Base-by-base conservation (phyloP, 148 eudicot genomes). In the Fallopia convolvulus region DNA sequence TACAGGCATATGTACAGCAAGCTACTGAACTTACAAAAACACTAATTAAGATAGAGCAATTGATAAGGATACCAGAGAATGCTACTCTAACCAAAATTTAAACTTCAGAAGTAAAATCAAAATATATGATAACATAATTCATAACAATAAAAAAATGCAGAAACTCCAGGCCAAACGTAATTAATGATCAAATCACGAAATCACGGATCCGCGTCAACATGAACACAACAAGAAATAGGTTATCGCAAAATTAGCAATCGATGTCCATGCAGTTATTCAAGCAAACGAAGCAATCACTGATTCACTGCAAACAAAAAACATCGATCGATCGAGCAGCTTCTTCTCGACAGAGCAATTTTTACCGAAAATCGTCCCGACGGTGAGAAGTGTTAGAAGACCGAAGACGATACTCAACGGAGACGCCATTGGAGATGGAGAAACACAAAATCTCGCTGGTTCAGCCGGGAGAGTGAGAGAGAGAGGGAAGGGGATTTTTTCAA, bases 311-410 rank as follows among this genome's bases (percentile, higher is more conserved):
- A 36, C 72, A 36, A 1, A 68, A 36, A 33, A 68, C 14, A 44
- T 8, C 11, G 30, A 26, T 26, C 30, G 30, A 26, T 26, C 30
- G 47, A 44, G 9, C 39, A 65, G 40, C 42, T 13, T 32, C 72
- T 33, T 68, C 46, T 26, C 44, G 46, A 14, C 14, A 68, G 52
- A 56, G 36, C 46, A 49, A 26, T 10, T 23, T 50, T 85, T 44
- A 92, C 97, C 97, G 82, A 92, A 80, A 41, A 92, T 83, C 88
- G 90, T 88, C 75, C 92, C 92, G 6, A 88, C 36, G 0, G 94
- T 90, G 83, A 92, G 91, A 65, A 92, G 81, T 44, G 91, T 87
- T n/a, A 92, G 97, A 75, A 92, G 88, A 8, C 88, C 91, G 48
- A 88, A 84, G 30, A 89, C 82, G 30, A 92, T 74, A 81, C 82